Base-by-base conservation (phyloP, 2,329 filamentous ascomycete genomes). In the Zymoseptoria ardabiliae region DNA sequence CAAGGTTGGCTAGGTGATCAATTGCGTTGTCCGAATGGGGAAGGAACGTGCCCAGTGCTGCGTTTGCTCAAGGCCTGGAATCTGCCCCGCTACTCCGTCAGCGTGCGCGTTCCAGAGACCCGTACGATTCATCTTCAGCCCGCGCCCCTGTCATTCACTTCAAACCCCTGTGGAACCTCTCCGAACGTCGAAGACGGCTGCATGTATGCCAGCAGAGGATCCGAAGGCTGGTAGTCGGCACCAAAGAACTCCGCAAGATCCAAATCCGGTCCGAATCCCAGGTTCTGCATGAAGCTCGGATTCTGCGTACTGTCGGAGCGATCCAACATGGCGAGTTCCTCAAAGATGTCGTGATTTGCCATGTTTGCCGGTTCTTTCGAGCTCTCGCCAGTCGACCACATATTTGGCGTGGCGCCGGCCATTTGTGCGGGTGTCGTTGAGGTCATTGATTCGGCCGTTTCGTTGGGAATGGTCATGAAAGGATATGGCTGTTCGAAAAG, bases 271-370 rank as follows among this genome's bases (percentile, higher is more conserved):
- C 81, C 83, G 68, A 87, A 86, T 2, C 51, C 51, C 20, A 88
- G 75, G 65, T 87, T 87, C 51, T 83, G 79, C 84, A 87, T 85
- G 66, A 87, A 87, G 62, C 85, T 82, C 1, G 82, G 78, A 63
- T 86, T 83, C 11, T 79, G 77, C 23, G 82, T 81, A 51, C 82
- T 72, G 56, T 82, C 78, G 21, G 77, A 77, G 2, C 77, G 80
- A 65, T 85, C 82, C 30, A 84, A 72, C 8, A 81, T 81, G 2
- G 81, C 81, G 45, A 85, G 70, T 63, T 85, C 82, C 55, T 84
- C 82, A 61, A 84, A 84, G 56, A 83, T 76, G 17, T 78, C 79
- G 17, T 45, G 35, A 13, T 17, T 45, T n/a, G 13, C 35, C 6
- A 45, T 45, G 3, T 54, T 56, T 35, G 63, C 64, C 7, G 56